Conservation (phyloP, 1,284 basidiomycete species). For the Cutaneotrichosporon dermatis region DNA sequence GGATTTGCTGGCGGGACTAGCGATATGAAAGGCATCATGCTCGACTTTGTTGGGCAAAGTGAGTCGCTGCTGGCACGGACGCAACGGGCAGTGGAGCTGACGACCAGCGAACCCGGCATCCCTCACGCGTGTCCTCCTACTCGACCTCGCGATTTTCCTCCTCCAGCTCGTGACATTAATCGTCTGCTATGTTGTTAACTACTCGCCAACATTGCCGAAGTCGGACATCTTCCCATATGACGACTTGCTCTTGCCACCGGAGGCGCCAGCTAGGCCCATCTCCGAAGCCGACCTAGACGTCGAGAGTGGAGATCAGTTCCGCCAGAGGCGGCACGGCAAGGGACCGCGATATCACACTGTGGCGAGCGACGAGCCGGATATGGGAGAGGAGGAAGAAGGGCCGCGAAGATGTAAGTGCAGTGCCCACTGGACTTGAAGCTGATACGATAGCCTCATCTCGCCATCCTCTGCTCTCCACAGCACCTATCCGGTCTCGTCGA, state of each 20-base stretch:
- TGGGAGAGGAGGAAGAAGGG: conserved; percentile 30
- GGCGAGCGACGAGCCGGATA: conserved; percentile 20
- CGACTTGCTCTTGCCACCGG: conserved; percentile 37
- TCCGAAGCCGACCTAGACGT: conserved; percentile 15
- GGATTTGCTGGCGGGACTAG: neutral
- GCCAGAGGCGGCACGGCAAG: conserved; percentile 15
- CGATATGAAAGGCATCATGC: conserved; percentile 32
- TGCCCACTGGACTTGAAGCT: neutral
- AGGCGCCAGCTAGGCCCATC: neutral
- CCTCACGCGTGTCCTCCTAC: conserved; percentile 32
- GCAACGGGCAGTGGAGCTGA: neutral
- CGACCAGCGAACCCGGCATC: conserved; percentile 32
- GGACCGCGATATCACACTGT: conserved; percentile 21
- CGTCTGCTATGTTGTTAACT: conserved; percentile 34
- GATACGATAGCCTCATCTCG: conserved; percentile 2
- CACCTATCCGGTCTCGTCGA: too few species aligned
- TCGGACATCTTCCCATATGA: conserved; percentile 33
- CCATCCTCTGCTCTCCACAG: neutral
- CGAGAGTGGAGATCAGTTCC: conserved; percentile 19
- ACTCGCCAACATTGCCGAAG: conserved; percentile 19
- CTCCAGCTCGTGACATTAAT: conserved; percentile 36
- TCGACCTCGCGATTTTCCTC: conserved; percentile 38
- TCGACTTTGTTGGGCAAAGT: conserved; percentile 47
- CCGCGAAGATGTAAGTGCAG: neutral
- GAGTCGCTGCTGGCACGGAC: conserved; percentile 8